These are phyloP conservation scores for Phytophthora ohioensis DNA, from an alignment of 352 stramenopile species.

Conservation along the genomic window DNA sequence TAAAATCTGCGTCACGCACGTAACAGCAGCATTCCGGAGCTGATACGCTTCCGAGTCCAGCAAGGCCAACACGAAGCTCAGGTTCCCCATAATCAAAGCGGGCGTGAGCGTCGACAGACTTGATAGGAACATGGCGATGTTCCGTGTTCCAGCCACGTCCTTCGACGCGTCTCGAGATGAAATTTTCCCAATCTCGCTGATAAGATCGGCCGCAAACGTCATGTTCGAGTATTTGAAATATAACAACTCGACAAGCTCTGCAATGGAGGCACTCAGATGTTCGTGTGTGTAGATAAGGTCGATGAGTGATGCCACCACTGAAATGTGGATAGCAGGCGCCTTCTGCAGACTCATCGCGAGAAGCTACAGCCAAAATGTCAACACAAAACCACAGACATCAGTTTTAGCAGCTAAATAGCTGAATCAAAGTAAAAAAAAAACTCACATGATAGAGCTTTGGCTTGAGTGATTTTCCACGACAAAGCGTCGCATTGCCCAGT, in stretches of 20 bases:
- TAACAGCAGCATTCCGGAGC: conserved; percentile 75
- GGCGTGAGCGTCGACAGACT: conserved; percentile 70
- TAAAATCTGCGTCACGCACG: conserved; percentile 80
- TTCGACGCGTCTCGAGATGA: conserved; percentile 74
- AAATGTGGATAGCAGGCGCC: conserved; percentile 73
- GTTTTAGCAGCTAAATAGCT: no score
- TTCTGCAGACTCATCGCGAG: conserved; percentile 68
- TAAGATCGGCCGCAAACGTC: conserved; percentile 73
- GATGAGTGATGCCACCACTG: conserved; percentile 73
- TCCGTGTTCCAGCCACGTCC: conserved; percentile 73
- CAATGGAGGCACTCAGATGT: conserved; percentile 64
- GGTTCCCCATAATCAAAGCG: conserved; percentile 75
- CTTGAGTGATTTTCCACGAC: conserved; percentile 68
- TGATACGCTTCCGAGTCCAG: conserved; percentile 84
- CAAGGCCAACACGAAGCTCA: conserved; percentile 80
- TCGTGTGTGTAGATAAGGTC: conserved; percentile 81
- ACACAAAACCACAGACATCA: neutral
- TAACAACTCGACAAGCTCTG: conserved; percentile 70
- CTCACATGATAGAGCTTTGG: conserved; percentile 75
- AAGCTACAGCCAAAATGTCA: conserved; percentile 43
- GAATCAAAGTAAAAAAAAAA: neutral
- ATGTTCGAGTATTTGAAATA: conserved; percentile 71
- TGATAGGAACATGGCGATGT: conserved; percentile 79
- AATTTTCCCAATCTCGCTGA: conserved; percentile 83
- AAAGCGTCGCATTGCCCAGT: conserved; percentile 70